A percentile compares a stretch with the other conserved stretches of the same genome.
phyloP scores from a whole-genome alignment of 345 rosid genomes.

The Citrus unshiu region DNA sequence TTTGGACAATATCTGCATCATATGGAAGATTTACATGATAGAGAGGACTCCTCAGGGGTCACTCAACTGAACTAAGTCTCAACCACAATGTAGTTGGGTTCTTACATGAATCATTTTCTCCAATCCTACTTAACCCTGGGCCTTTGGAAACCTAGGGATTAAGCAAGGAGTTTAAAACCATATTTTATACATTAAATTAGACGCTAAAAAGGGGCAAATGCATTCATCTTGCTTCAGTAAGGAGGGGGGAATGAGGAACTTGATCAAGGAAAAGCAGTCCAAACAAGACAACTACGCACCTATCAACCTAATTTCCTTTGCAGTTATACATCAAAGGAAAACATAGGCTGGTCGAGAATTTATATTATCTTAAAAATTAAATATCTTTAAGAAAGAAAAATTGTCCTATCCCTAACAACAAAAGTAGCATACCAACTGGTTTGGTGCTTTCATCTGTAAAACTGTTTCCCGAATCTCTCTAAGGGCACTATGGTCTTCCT shows the following conservation, averaged over 20 bases:
- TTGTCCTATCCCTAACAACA: not conserved
- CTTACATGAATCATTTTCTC: not conserved
- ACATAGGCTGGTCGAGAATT: not conserved
- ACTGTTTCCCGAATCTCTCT: constrained; percentile 70
- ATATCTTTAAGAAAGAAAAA: not conserved
- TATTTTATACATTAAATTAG: not conserved
- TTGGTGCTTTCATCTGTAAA: constrained; percentile 62
- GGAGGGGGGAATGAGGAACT: not conserved
- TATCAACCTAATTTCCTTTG: not conserved
- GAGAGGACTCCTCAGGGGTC: not conserved
- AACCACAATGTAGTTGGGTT: not conserved
- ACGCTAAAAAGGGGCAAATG: not conserved
- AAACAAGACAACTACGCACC: not conserved
- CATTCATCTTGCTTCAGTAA: not conserved
- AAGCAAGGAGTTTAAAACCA: not conserved
- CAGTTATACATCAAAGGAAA: not conserved
- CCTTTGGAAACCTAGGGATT: not conserved
- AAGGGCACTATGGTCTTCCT: constrained; percentile 59
- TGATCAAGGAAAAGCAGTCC: not conserved
- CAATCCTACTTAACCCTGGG: not conserved
- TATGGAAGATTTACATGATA: not conserved
- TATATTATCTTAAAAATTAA: not conserved
- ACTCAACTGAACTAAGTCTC: not conserved
- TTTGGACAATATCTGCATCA: not conserved
- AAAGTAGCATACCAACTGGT: constrained; percentile 58